Evolutionary conservation across 495 filamentous ascomycete genomes (phyloP).

Genomic region (Neurospora sp.): DNA sequence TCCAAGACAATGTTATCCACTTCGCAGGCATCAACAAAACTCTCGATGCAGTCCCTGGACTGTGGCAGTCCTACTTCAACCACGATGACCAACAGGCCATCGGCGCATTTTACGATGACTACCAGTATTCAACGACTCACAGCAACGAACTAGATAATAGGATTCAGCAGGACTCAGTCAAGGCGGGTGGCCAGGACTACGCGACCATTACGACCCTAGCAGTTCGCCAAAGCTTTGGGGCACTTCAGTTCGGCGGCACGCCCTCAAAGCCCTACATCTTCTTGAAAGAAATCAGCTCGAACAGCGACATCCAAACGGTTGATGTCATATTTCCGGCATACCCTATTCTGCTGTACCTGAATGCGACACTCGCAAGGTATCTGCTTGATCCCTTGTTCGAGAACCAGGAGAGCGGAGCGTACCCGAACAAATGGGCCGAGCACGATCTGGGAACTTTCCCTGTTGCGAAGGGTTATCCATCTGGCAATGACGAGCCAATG

Average conservation of each 20-base stretch:
- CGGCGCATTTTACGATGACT: slow-evolving; percentile 65
- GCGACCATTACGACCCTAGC: slow-evolving; percentile 74
- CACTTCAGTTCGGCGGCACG: slow-evolving; percentile 73
- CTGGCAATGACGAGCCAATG: slow-evolving; percentile 82
- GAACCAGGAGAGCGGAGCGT: slow-evolving; percentile 83
- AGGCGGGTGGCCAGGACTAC: slow-evolving; percentile 58
- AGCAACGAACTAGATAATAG: slow-evolving; percentile 57
- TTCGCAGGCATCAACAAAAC: slow-evolving; percentile 61
- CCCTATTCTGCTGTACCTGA: slow-evolving; percentile 83
- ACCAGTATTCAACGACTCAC: slow-evolving; percentile 38
- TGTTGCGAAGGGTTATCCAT: slow-evolving; percentile 78
- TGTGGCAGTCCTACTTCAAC: slow-evolving; percentile 65
- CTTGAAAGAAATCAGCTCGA: slow-evolving; percentile 89
- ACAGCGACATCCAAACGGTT: slow-evolving; percentile 89
- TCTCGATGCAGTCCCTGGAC: slow-evolving; percentile 56
- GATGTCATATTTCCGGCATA: slow-evolving; percentile 93
- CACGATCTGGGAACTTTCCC: slow-evolving; percentile 93
- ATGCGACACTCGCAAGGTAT: slow-evolving; percentile 74
- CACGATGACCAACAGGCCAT: slow-evolving; percentile 45
- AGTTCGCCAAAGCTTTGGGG: slow-evolving; percentile 81
- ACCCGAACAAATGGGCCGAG: slow-evolving; percentile 76
- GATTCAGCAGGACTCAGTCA: slow-evolving; percentile 59
- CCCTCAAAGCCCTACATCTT: slow-evolving; percentile 70
- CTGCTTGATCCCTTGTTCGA: slow-evolving; percentile 80
- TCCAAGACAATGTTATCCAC: slow-evolving; percentile 62